These are phyloP conservation scores for Nissolia schottii DNA, from an alignment of 306 rosid species.

Conservation along the genomic window DNA sequence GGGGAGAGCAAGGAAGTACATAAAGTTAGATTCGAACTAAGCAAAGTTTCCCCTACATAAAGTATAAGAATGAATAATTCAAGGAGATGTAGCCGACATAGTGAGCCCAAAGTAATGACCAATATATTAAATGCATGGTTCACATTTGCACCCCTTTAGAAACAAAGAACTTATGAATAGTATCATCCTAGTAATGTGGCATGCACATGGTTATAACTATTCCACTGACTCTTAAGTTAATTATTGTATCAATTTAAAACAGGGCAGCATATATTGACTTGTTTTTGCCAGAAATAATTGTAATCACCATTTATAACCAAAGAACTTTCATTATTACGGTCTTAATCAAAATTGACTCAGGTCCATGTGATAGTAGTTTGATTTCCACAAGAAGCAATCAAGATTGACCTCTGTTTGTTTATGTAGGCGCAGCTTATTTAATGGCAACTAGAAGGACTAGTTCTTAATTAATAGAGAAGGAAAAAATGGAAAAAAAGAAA, in stretches of 20 bases:
- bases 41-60: neutral
- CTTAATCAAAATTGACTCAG: constrained; percentile 11
- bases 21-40: neutral
- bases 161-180: neutral
- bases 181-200: neutral
- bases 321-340: neutral
- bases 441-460: constrained; percentile 9
- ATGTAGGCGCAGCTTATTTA: constrained; percentile 18
- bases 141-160: neutral
- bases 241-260: neutral
- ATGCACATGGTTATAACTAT: neutral
- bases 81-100: neutral
- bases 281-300: neutral
- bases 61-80: neutral
- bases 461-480: neutral
- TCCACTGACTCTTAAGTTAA: neutral
- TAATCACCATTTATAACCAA: neutral
- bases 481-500: neutral
- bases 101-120: neutral
- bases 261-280: neutral
- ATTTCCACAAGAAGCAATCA: neutral
- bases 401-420: constrained; percentile 9
- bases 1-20: neutral
- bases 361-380: neutral
- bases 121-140: neutral